Base-by-base conservation (phyloP, 2,329 filamentous ascomycete species). In the Rachicladosporium sp. region DNA sequence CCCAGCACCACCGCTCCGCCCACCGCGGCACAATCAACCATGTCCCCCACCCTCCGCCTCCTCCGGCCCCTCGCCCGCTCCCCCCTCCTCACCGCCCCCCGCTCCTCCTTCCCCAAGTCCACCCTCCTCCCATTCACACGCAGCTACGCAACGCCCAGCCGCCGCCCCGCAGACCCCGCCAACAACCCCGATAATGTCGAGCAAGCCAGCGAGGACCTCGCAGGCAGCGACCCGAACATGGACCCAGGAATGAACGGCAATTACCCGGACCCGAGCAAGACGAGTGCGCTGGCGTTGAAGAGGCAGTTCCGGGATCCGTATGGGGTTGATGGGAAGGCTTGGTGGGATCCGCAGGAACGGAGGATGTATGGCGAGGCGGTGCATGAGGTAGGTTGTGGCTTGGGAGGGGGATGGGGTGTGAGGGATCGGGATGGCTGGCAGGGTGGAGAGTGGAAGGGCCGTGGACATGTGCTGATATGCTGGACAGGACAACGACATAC, bases 261-360 rank as follows among this genome's bases (percentile, higher is more conserved):
- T 62, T 91, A 86, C 63, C 73, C 83, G 57, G 86, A 88, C 66
- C 82, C 84, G 43, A 76, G 78, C 9, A 44, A 52, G 31, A 57
- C 51, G 40, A 56, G 55, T 8, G 54, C 51, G 10, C 47, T 58
- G 23, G 66, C 72, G 39, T 69, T 89, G 64, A 95, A 94, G 73
- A 82, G 89, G 52, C 80, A 87, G 63, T 83, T 86, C 68, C 85
- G 91, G 60, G 91, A 96, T 63, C 91, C 93, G 29, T 76, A 96
- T 61, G 89, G 66, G 58, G 15, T 19, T 19, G 15, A 19, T 19
- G 15, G 15, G 15, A 19, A 19, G 15, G 80, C 85, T 59, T 98
- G 87, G 86, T 96, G 87, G 85, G 89, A 98, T 66, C 82, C 87
- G 64, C 91, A 98, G 68, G 91, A 96, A 65, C 80, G 88, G 60